A percentile compares a stretch with the other conserved stretches of the same genome.
Conservation (phyloP, 768 basidiomycete genomes). For the Lentinula sp. region DNA sequence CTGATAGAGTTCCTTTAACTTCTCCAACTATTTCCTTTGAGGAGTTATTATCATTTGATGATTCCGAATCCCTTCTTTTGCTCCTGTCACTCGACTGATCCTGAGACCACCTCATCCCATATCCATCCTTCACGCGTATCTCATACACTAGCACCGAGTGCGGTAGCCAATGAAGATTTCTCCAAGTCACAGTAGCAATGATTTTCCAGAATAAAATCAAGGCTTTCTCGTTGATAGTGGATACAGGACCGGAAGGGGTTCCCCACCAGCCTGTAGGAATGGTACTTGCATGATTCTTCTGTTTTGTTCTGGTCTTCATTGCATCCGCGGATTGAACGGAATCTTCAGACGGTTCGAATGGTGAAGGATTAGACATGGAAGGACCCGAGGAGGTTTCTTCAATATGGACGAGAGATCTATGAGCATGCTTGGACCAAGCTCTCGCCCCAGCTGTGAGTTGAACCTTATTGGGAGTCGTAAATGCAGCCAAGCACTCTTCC, state of each 20-base stretch:
- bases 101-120: constrained; percentile 64
- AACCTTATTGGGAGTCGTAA: constrained; percentile 39
- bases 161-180: constrained; percentile 62
- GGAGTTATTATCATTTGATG: background rate
- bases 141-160: constrained; percentile 60
- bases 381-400: background rate
- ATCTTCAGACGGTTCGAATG: constrained; percentile 8
- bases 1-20: background rate
- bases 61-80: background rate
- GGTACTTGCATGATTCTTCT: background rate
- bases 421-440: constrained; percentile 64
- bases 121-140: constrained; percentile 58
- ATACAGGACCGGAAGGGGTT: constrained; percentile 44
- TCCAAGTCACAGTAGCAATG: constrained; percentile 48
- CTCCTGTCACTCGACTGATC: constrained; percentile 50
- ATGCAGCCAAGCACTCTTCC: constrained; percentile 47
- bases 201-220: constrained; percentile 47
- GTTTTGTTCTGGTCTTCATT: background rate
- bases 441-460: constrained; percentile 53
- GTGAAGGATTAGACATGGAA: background rate
- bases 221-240: constrained; percentile 46
- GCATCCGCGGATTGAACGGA: background rate
- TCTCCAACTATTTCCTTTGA: constrained; percentile 5
- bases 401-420: constrained; percentile 32
- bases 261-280: constrained; percentile 54